Evolutionary conservation across 768 basidiomycete genomes (phyloP), one percentile per base, ranked within the genome.

Genomic region (Boletus rufocinnamomeus): DNA sequence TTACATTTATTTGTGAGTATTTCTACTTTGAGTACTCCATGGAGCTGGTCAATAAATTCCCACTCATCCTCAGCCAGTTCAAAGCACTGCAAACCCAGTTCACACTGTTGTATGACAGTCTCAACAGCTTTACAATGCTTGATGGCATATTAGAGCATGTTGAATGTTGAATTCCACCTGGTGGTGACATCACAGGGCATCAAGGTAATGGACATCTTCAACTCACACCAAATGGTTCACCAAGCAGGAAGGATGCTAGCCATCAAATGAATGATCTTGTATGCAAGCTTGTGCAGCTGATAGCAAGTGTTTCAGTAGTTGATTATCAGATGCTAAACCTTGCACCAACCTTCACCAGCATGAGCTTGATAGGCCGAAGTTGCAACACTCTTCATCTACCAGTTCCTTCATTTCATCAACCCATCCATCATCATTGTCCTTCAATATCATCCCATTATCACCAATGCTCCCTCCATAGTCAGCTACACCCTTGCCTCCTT

Each of bases 101-200:
- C 25, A 0, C 14, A 2, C 19, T 17, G 8, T 16, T 49, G 25
- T 34, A 30, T 58, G 2, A 58, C 30, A 1, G 4, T 1, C 4
- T 58, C 40, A 21, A 58, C 13, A 2, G 46, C 57, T 9, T 27
- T 10, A 3, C 11, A 1, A 30, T 58, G 25, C 2, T 27, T 13
- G 7, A 49, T 23, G 2, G 28, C 47, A 50, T 44, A 46, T 8
- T 46, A 25, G 9, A 46, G 45, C 57, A 58, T 58, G n/a, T 59
- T 11, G 4, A 43, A 48, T 0, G 35, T 56, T 4, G 4, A 56
- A 49, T 73, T 73, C 72, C 69, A 74, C 0, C 57, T 10, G 1
- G 71, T 74, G 1, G 49, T 4, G 6, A 74, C 64, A 58, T 75
- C 67, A 0, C 61, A 45, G 13, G 66, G 71, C 43, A 74, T 58